Base-by-base conservation (phyloP, 2,329 filamentous ascomycete species). In the Penicillium rolfsii region DNA sequence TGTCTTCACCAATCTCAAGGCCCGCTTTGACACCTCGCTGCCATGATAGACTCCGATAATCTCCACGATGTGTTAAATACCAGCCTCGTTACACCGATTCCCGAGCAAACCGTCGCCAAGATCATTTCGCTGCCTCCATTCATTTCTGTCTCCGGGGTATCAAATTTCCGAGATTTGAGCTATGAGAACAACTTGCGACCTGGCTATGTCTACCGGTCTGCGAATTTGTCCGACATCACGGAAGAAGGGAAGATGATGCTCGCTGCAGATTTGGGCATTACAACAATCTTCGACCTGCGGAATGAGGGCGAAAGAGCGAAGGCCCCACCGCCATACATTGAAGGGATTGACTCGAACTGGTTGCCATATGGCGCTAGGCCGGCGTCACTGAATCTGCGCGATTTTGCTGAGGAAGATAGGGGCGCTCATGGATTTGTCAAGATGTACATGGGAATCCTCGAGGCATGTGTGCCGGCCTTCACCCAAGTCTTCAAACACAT, bases 221-320 rank as follows among this genome's bases (percentile, higher is more conserved):
- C 87, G 2, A 89, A 91, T 66, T 86, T 89, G 26, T 85, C 84
- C 19, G 77, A 77, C 59, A 77, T 89, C 41, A 84, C 84, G 0
- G 73, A 80, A 19, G 77, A 81, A 28, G 88, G 88, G 8, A 78
- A 85, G 14, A 64, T 74, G 2, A 80, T 79, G 45, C 79, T 91
- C 52, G 79, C 71, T 52, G 58, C 78, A 36, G 66, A 74, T 5
- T 77, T 91, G 57, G 83, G 85, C 14, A 85, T 94, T 64, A 83
- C 80, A 16, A 81, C 83, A 62, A 83, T 91, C 52, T 93, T 87
- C 72, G 90, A 93, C 76, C 79, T 93, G 11, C 84, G 90, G 52
- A 88, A 85, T 24, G 74, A 77, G 24, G 77, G 80, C 11, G 77
- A 80, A 71, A 77, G 70, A 69, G 77, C 69, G 63, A 77, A 66